Evolutionary conservation across 371 early-diverging fungal genomes (phyloP).

Genomic region (Zychaea mexicana): DNA sequence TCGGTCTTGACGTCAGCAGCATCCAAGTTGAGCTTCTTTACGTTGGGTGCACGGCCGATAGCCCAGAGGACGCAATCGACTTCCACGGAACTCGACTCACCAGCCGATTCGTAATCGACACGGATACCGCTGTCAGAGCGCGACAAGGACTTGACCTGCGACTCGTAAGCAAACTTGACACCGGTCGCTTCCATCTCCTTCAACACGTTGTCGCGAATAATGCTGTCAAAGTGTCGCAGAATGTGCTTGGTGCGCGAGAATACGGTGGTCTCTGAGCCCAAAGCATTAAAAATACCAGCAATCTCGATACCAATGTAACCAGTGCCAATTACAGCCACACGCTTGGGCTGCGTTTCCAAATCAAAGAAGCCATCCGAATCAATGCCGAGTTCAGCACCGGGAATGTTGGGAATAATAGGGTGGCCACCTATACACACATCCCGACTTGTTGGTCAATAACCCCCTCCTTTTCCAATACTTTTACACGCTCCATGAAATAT

Average conservation of each 20-base stretch:
- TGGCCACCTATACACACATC: constrained; percentile 60
- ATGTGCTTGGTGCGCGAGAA: constrained; percentile 87
- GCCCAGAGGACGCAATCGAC: constrained; percentile 83
- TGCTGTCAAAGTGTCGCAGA: constrained; percentile 89
- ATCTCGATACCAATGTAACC: constrained; percentile 97
- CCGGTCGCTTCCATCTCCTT: constrained; percentile 76
- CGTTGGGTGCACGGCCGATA: constrained; percentile 85
- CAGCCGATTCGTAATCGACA: constrained; percentile 51
- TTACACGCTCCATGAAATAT: background rate
- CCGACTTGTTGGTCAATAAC: background rate
- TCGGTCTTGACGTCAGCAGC: constrained; percentile 66
- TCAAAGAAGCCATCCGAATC: constrained; percentile 97
- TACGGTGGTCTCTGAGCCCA: constrained; percentile 88
- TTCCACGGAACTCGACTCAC: constrained; percentile 40
- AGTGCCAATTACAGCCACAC: constrained; percentile 87
- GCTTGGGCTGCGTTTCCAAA: constrained; percentile 87
- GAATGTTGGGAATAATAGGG: constrained; percentile 72
- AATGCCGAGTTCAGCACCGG: constrained; percentile 89
- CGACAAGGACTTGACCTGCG: constrained; percentile 52
- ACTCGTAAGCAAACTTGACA: constrained; percentile 74
- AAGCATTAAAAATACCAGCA: constrained; percentile 90
- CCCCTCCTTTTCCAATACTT: background rate
- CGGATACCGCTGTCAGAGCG: constrained; percentile 38
- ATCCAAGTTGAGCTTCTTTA: constrained; percentile 69
- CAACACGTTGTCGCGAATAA: constrained; percentile 83